A percentile compares a stretch with the other conserved stretches of the same genome.
phyloP scores from a whole-genome alignment of 257 asterid genomes.

The Cinchona pubescens region DNA sequence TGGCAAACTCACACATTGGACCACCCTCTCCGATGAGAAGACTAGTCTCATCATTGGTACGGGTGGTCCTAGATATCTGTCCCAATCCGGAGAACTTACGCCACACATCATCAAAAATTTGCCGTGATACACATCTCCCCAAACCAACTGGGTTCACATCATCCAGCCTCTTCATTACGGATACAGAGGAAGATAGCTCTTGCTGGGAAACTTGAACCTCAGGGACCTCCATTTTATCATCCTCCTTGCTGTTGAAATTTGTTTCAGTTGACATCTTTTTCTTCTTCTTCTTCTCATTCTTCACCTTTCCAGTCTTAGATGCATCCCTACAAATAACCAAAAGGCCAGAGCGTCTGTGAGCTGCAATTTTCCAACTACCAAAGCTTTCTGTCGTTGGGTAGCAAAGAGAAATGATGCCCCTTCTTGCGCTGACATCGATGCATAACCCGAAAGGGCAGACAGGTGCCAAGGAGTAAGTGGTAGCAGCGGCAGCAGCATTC shows the following conservation, averaged over 20 bases:
- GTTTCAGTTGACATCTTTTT: conserved; percentile 34
- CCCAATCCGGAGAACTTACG: conserved; percentile 93
- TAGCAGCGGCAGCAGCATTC: conserved; percentile 9
- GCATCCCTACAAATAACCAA: conserved; percentile 11
- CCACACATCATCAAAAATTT: conserved; percentile 94
- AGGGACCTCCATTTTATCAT: conserved; percentile 11
- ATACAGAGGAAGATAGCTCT: conserved; percentile 35
- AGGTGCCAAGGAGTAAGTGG: conserved; percentile 13
- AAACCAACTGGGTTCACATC: conserved; percentile 95
- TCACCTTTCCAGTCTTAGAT: conserved; percentile 36
- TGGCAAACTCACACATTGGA: conserved; percentile 90
- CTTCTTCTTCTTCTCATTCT: conserved; percentile 38
- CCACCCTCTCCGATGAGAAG: conserved; percentile 76
- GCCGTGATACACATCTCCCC: conserved; percentile 85
- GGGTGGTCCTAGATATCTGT: conserved; percentile 75
- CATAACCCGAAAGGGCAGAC: background rate
- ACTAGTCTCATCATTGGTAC: conserved; percentile 60
- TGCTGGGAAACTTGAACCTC: conserved; percentile 10
- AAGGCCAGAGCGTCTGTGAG: conserved; percentile 9
- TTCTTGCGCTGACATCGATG: background rate
- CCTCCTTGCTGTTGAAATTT: conserved; percentile 26
- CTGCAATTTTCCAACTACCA: conserved; percentile 8
- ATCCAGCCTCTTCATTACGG: conserved; percentile 66
- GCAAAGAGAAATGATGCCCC: background rate
- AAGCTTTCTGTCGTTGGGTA: background rate